These are phyloP conservation scores for Jamesozyma rosinii DNA, from an alignment of 805 yeast species.

Conservation along the genomic window DNA sequence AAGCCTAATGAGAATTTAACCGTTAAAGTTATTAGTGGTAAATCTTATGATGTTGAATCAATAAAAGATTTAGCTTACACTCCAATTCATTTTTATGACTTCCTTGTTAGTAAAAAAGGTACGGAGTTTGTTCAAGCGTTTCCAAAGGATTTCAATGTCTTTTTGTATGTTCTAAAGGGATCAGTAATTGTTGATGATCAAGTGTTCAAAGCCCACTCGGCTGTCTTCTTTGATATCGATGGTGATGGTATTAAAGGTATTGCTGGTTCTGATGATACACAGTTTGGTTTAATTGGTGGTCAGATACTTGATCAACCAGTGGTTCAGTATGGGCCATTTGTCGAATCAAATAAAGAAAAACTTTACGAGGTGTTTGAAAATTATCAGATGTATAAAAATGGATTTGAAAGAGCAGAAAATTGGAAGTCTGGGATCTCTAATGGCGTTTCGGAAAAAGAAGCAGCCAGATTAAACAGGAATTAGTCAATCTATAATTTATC, in stretches of 20 bases:
- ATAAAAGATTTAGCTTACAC: slow-evolving; percentile 70
- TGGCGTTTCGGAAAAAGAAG: slow-evolving; percentile 25
- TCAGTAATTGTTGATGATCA: slow-evolving; percentile 40
- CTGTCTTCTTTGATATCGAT: slow-evolving; percentile 58
- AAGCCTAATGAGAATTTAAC: slow-evolving; percentile 53
- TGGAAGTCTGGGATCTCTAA: slow-evolving; percentile 43
- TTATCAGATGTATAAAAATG: slow-evolving; percentile 59
- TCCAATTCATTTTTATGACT: slow-evolving; percentile 67
- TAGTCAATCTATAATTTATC: background rate
- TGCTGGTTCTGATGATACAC: slow-evolving; percentile 37
- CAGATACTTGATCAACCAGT: slow-evolving; percentile 61
- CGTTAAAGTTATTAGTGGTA: slow-evolving; percentile 63
- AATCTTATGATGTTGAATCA: slow-evolving; percentile 63
- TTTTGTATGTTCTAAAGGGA: slow-evolving; percentile 62
- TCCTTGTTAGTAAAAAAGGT: slow-evolving; percentile 55
- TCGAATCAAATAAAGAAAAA: slow-evolving; percentile 57
- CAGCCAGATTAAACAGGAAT: slow-evolving; percentile 1
- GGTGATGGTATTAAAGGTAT: slow-evolving; percentile 56
- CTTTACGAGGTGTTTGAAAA: slow-evolving; percentile 63
- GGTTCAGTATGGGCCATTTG: slow-evolving; percentile 89
- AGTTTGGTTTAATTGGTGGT: slow-evolving; percentile 72
- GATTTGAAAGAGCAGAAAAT: slow-evolving; percentile 55
- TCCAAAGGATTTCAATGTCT: slow-evolving; percentile 54
- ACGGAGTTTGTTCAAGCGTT: slow-evolving; percentile 48
- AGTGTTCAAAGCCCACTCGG: slow-evolving; percentile 37